phyloP scores from a whole-genome alignment of 2,329 filamentous ascomycete genomes.

The Tolypocladium nubicola region DNA sequence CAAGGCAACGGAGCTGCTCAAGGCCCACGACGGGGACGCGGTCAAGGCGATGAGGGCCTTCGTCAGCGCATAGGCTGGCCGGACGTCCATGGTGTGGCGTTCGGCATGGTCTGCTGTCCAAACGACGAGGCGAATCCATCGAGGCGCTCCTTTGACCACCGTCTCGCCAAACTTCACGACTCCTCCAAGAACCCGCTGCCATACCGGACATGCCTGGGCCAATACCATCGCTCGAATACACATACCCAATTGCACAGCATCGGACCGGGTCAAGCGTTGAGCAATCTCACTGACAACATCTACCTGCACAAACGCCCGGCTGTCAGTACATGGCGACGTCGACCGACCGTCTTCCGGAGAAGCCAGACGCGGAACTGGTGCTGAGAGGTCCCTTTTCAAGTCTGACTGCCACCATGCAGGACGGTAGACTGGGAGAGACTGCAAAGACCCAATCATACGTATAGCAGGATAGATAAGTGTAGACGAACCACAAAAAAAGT shows the following conservation, averaged over 20 bases:
- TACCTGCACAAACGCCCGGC: background rate
- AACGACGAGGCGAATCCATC: background rate
- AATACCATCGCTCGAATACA: background rate
- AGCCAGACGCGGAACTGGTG: background rate
- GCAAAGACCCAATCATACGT: background rate
- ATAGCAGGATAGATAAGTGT: background rate
- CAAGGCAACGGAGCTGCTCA: constrained; percentile 66
- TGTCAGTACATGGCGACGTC: background rate
- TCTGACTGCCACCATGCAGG: background rate
- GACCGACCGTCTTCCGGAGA: background rate
- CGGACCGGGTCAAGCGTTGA: background rate
- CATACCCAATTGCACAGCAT: background rate
- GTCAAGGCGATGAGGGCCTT: constrained; percentile 56
- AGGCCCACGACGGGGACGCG: constrained; percentile 59
- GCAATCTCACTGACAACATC: background rate
- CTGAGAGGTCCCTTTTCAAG: background rate
- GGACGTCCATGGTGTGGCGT: background rate
- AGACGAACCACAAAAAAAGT: background rate
- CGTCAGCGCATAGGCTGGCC: constrained; percentile 13
- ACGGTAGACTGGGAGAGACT: too few species aligned
- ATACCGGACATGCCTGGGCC: background rate
- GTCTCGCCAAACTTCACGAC: background rate
- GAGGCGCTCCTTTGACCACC: background rate
- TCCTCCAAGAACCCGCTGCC: background rate
- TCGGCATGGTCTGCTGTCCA: background rate